Evolutionary conservation across 2,329 filamentous ascomycete genomes (phyloP), one percentile per base, ranked within the genome.

Genomic region (Zymoseptoria tritici): DNA sequence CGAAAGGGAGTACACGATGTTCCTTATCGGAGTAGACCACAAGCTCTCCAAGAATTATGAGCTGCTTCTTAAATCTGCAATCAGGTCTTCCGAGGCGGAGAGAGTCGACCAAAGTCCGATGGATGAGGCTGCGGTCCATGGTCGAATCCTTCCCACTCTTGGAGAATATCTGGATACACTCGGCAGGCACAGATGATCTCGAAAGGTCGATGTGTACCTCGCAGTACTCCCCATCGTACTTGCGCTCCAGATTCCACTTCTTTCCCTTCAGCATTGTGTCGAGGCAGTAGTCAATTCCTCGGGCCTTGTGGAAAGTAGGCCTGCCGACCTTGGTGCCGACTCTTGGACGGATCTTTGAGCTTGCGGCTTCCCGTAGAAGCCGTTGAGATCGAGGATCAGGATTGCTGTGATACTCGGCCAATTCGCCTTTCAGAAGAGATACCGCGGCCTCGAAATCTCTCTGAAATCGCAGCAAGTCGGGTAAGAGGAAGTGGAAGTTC

Each of bases 61-160:
- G 95, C 4, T 81, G 81, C 7, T 75, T 77, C 24, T 79, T 80
- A 63, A 96, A 74, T 9, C 76, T 80, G 70, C 88, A 88, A 7
- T 80, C 77, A 0, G 78, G 62, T 1, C 76, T 74, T 2, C 85
- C 85, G 36, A 95, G 78, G 7, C 79, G 79, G 4, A 96, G 76
- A 3, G 87, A 86, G 3, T 84, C 76, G 49, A 80, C 78, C 58
- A 96, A 85, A 1, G 81, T 81, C 2, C 81, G 79, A 57, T 89
- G 85, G 21, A 95, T 73, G 1, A 77, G 78, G 9, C 73, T 66
- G 36, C 88, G 83, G 71, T 96, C 91, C 56, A 76, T 70, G 0
- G 91, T 96, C 52, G 91, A 93, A 65, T 96, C 90, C 71, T 94
- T 95, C 60, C 91, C 90, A 68, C 90, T 94, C 71, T 96, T 97